Conservation (phyloP, 129 eudicot genomes). For the Flaveria linearis region DNA sequence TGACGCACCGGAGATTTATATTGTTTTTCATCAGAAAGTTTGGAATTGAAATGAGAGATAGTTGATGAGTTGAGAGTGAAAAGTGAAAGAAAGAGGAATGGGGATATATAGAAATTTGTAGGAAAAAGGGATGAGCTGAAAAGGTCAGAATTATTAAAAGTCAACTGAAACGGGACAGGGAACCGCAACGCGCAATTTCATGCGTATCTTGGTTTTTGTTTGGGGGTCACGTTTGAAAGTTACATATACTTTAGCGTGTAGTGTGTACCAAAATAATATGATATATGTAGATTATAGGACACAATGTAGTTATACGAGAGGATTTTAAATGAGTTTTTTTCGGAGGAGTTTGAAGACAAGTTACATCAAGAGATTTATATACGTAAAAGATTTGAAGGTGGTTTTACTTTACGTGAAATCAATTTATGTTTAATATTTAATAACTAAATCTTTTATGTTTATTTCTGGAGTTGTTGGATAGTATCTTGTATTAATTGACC, state of each 20-base stretch:
- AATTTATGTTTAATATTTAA: too few species aligned
- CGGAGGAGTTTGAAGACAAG: too few species aligned
- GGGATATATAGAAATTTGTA: conserved; percentile 23
- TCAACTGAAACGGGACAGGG: conserved; percentile 25
- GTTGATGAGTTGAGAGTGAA: conserved; percentile 6
- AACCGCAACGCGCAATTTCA: conserved; percentile 28
- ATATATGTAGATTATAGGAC: background rate
- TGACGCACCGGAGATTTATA: conserved; percentile 22
- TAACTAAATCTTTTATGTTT: too few species aligned
- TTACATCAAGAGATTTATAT: too few species aligned
- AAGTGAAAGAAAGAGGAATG: background rate
- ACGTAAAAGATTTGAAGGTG: too few species aligned
- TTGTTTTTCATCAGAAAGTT: conserved; percentile 15
- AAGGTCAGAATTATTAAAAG: conserved; percentile 26
- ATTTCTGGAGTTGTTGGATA: too few species aligned
- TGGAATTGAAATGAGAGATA: conserved; percentile 9
- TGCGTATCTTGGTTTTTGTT: conserved; percentile 30
- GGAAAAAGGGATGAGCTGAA: background rate
- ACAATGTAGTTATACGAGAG: too few species aligned
- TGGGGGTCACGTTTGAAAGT: conserved; percentile 34
- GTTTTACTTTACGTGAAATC: too few species aligned
- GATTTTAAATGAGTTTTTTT: too few species aligned
- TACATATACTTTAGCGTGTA: conserved; percentile 5
- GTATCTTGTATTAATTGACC: too few species aligned
- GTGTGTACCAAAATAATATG: background rate